phyloP scores from a whole-genome alignment of 1,139 yeast genomes.

The Magnusiomyces ingens region DNA sequence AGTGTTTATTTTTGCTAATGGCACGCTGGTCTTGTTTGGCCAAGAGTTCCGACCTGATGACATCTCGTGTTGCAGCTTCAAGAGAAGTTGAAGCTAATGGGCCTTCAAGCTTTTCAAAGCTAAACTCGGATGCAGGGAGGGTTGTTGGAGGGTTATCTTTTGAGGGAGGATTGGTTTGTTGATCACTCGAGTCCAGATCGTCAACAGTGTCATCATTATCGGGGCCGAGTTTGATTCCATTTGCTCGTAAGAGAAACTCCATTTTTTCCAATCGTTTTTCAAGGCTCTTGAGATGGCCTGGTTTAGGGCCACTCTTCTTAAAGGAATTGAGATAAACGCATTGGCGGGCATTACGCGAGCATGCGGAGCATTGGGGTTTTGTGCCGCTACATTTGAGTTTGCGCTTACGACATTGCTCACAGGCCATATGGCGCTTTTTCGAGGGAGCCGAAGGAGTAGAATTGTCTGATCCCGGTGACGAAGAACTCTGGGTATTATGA shows the following conservation, averaged over 20 bases:
- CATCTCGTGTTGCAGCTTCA: no score
- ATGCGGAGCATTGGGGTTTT: conserved; percentile 29
- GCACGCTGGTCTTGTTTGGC: no score
- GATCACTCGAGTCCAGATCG: neutral
- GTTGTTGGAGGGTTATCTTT: neutral
- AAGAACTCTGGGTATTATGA: no score
- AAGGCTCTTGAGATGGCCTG: conserved; percentile 30
- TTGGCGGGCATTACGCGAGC: conserved; percentile 23
- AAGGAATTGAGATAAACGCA: conserved; percentile 27
- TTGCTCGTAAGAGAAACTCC: conserved; percentile 18
- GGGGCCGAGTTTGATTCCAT: neutral
- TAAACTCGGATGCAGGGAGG: neutral
- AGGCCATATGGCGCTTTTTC: conserved; percentile 27
- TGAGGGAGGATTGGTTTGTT: neutral
- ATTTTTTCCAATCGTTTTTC: conserved; percentile 27
- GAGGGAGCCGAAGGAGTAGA: neutral
- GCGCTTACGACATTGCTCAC: conserved; percentile 30
- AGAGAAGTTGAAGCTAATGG: no score
- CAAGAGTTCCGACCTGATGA: no score
- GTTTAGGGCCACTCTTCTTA: conserved; percentile 30
- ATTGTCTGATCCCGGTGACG: no score
- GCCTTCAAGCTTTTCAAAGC: no score
- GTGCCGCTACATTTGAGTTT: conserved; percentile 32
- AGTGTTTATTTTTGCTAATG: no score
- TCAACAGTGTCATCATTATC: neutral